These are phyloP conservation scores for Colletotrichum aenigma DNA, from an alignment of 2,329 filamentous ascomycete genomes.

Conservation along the genomic window DNA sequence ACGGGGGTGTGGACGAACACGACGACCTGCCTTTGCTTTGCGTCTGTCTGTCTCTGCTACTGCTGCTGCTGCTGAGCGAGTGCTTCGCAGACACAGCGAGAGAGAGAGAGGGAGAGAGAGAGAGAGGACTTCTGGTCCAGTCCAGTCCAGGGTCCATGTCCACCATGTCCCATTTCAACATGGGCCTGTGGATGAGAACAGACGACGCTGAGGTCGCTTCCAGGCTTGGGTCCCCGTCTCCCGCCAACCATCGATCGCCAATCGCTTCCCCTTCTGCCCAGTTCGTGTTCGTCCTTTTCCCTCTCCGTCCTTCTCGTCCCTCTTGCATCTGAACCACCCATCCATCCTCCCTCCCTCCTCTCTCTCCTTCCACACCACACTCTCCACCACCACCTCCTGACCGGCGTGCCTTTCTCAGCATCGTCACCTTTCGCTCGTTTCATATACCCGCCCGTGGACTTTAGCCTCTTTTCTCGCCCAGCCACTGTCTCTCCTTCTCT, in stretches of 20 bases:
- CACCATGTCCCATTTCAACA: not conserved
- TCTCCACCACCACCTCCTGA: constrained; percentile 17
- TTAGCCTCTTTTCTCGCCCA: constrained; percentile 22
- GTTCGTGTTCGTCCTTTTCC: constrained; percentile 20
- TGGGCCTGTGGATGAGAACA: constrained; percentile 16
- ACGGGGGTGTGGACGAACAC: not conserved
- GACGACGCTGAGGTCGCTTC: constrained; percentile 18
- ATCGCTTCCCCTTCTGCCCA: constrained; percentile 20
- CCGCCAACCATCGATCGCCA: constrained; percentile 22
- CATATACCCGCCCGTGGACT: constrained; percentile 26
- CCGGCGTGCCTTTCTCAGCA: constrained; percentile 21
- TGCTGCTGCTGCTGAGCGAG: not conserved
- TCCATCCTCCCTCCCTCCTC: constrained; percentile 6
- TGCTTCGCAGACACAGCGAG: not conserved
- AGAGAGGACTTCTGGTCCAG: not conserved
- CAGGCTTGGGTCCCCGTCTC: constrained; percentile 19
- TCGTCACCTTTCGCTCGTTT: constrained; percentile 28
- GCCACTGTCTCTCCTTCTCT: constrained; percentile 23
- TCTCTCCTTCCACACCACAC: constrained; percentile 8
- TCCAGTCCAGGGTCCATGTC: constrained; percentile 14
- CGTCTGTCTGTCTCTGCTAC: not conserved
- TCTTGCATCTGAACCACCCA: constrained; percentile 6
- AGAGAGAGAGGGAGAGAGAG: not conserved
- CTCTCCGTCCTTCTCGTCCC: constrained; percentile 7
- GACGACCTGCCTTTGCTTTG: not conserved